Evolutionary conservation across 2,329 filamentous ascomycete genomes (phyloP).

Genomic region (Lachnellula willkommii): DNA sequence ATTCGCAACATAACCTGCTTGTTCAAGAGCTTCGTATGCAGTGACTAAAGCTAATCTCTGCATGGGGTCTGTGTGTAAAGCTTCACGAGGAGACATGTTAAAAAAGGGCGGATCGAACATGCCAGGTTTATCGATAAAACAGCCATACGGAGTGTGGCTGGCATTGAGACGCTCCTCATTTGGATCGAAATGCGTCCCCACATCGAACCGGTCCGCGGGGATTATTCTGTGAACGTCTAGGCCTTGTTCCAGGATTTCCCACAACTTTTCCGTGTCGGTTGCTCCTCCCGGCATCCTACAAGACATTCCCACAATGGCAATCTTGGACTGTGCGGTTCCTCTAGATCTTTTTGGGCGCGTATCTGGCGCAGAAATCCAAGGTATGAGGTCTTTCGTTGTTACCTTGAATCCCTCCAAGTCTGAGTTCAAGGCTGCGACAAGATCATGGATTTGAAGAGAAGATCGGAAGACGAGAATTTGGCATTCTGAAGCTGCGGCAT

Average conservation of each 20-base stretch:
- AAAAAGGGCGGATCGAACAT: slow-evolving; percentile 75
- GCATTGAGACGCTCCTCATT: slow-evolving; percentile 69
- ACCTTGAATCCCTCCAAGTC: neutral
- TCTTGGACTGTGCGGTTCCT: slow-evolving; percentile 4
- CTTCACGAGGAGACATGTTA: slow-evolving; percentile 78
- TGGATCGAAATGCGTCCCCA: slow-evolving; percentile 64
- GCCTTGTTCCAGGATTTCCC: slow-evolving; percentile 12
- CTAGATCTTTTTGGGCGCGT: neutral
- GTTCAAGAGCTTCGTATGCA: slow-evolving; percentile 74
- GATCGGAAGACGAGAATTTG: slow-evolving; percentile 27
- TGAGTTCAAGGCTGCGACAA: slow-evolving; percentile 19
- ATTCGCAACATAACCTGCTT: slow-evolving; percentile 60
- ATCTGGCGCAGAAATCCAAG: slow-evolving; percentile 16
- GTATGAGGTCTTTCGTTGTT: slow-evolving; percentile 20
- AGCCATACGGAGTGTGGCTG: slow-evolving; percentile 67
- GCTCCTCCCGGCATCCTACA: slow-evolving; percentile 11
- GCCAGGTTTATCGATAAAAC: slow-evolving; percentile 64
- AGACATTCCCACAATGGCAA: slow-evolving; percentile 14
- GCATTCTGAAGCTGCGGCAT: slow-evolving; percentile 12
- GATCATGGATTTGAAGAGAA: slow-evolving; percentile 27
- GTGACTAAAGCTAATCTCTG: slow-evolving; percentile 60
- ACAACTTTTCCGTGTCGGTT: slow-evolving; percentile 5
- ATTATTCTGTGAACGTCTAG: slow-evolving; percentile 26
- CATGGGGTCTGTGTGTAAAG: slow-evolving; percentile 73
- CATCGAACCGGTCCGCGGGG: slow-evolving; percentile 66